Base-by-base conservation (phyloP, 2,329 filamentous ascomycete genomes). In the Byssothecium circinans region DNA sequence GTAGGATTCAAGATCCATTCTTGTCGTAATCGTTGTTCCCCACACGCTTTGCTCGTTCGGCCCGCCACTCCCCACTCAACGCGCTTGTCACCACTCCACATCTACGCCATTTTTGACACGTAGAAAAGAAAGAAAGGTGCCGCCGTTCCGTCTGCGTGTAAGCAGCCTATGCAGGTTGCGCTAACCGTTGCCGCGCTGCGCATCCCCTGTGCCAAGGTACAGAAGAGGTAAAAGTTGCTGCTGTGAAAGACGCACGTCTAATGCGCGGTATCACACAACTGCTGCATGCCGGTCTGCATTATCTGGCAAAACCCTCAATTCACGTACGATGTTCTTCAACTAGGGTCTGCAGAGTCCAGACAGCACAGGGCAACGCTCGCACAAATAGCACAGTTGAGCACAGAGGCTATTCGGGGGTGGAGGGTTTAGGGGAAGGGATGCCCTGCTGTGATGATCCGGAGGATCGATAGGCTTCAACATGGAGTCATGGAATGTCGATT, bases 171-270 rank as follows among this genome's bases (percentile, higher is more conserved):
- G 10, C 23, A 46, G 48, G 49, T 54, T 30, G 47, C 54, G 47
- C 52, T 53, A 57, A 39, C 43, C 39, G 47, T 52, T 51, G 36
- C 45, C 42, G 42, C 43, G 45, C 47, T 25, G 41, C 47, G 50
- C 47, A 37, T 50, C 43, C 46, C 25, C 48, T 54, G 56, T 58
- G 58, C 49, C 47, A 55, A 60, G 52, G 18, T 47, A 47, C 52
- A 15, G 47, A 59, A 52, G n/a, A 4, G 52, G 56, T 50, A 57
- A 32, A 32, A 42, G 45, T 41, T 40, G 40, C 42, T 34, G 46
- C 44, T 33, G 39, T 33, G 22, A 19, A n/a, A 33, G 40, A 50
- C 47, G 54, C 54, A 41, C 40, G 25, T 43, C 37, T 12, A 20
- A 14, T 12, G 12, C 29, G 29, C 29, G 10, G 29, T 32, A 14